phyloP scores from a whole-genome alignment of 1,284 basidiomycete genomes.

The Cryptococcus deneoformans region DNA sequence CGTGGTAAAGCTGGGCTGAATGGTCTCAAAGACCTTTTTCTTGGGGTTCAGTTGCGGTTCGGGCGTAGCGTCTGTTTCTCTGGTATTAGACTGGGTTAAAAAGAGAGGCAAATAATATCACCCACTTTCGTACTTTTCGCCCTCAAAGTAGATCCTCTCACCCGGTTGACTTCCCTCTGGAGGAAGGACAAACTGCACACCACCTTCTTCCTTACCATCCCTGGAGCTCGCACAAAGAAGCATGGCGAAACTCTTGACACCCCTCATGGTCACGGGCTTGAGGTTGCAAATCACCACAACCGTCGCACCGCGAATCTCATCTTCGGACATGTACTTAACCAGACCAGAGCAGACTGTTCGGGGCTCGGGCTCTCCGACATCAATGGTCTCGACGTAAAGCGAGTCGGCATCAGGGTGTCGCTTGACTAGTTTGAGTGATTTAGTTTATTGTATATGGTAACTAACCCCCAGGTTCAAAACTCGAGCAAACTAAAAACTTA shows the following conservation, averaged over 20 bases:
- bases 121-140: slow-evolving; percentile 72
- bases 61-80: slow-evolving; percentile 60
- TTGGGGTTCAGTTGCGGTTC: slow-evolving; percentile 87
- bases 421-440: slow-evolving; percentile 58
- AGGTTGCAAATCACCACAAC: slow-evolving; percentile 87
- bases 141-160: slow-evolving; percentile 91
- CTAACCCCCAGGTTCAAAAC: neutral
- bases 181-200: slow-evolving; percentile 85
- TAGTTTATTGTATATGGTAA: neutral
- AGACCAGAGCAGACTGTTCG: slow-evolving; percentile 92
- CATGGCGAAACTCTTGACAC: slow-evolving; percentile 95
- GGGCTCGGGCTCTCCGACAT: slow-evolving; percentile 87
- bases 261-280: slow-evolving; percentile 93
- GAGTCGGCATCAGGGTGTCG: slow-evolving; percentile 94
- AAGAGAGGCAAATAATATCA: slow-evolving; percentile 8
- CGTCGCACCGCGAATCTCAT: slow-evolving; percentile 80
- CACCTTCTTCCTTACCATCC: slow-evolving; percentile 85
- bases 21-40: slow-evolving; percentile 95
- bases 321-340: slow-evolving; percentile 91
- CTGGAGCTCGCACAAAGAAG: slow-evolving; percentile 84
- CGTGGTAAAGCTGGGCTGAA: slow-evolving; percentile 86
- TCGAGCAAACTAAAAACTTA: slow-evolving; percentile 47
- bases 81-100: neutral
- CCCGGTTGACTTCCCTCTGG: slow-evolving; percentile 83
- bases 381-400: slow-evolving; percentile 88